These are phyloP conservation scores for Fusarium sp. DNA, from an alignment of 2,329 filamentous ascomycete species.

Conservation along the genomic window DNA sequence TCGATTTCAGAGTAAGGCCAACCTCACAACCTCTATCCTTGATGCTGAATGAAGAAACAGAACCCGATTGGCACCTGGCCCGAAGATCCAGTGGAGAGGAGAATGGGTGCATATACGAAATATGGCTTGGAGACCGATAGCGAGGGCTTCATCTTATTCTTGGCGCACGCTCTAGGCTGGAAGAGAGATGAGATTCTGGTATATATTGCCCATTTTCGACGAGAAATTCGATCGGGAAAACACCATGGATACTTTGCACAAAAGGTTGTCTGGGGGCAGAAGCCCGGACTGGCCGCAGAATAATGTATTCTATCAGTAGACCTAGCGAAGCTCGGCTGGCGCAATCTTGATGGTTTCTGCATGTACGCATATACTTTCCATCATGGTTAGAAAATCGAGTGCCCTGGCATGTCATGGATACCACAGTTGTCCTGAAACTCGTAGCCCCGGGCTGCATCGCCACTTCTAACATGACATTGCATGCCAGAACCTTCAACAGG, in stretches of 20 bases:
- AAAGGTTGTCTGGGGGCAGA: conserved; percentile 49
- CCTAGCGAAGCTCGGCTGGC: too few species aligned
- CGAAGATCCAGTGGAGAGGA: conserved; percentile 12
- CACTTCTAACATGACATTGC: conserved; percentile 2
- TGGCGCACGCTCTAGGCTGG: conserved; percentile 51
- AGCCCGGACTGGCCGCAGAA: conserved; percentile 32
- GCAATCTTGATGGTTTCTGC: too few species aligned
- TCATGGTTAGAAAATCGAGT: not conserved
- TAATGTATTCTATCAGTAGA: too few species aligned
- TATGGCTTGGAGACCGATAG: conserved; percentile 49
- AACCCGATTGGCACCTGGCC: conserved; percentile 39
- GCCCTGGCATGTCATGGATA: conserved; percentile 59
- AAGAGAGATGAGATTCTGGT: conserved; percentile 46
- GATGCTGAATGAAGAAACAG: not conserved
- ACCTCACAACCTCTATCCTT: fast-evolving
- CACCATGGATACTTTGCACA: conserved; percentile 46
- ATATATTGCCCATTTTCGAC: conserved; percentile 48
- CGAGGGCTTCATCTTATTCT: conserved; percentile 49
- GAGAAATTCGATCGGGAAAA: conserved; percentile 44
- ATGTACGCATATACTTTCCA: too few species aligned
- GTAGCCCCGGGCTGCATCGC: conserved; percentile 7
- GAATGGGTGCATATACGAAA: conserved; percentile 44
- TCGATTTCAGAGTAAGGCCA: conserved; percentile 30
- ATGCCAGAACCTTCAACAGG: not conserved
- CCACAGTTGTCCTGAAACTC: conserved; percentile 18